These are phyloP conservation scores for Trypanosoma rangeli DNA, from an alignment of 208 protist genomes.

Conservation along the genomic window DNA sequence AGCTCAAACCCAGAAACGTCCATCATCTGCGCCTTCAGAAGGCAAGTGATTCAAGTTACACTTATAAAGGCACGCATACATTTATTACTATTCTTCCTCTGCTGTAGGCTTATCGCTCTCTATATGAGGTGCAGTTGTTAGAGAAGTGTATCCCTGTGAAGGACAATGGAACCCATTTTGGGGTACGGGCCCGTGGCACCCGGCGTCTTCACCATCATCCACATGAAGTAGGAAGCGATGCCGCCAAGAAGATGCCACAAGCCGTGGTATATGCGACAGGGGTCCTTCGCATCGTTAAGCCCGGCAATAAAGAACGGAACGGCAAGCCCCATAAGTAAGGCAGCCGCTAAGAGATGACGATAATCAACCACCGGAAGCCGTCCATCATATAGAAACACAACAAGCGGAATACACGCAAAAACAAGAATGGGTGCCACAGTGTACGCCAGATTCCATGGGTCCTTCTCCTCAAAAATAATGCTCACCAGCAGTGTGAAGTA, in stretches of 20 bases:
- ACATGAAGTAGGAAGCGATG: conserved; percentile 52
- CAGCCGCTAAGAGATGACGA: conserved; percentile 22
- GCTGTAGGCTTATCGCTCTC: background rate
- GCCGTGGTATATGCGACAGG: conserved; percentile 75
- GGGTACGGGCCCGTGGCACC: background rate
- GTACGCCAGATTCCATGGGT: conserved; percentile 70
- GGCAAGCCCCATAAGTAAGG: conserved; percentile 32
- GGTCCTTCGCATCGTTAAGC: conserved; percentile 56
- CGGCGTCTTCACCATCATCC: conserved; percentile 34
- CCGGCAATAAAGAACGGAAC: conserved; percentile 58
- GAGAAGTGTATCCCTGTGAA: conserved; percentile 14
- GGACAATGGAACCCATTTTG: background rate
- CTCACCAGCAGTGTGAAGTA: conserved; percentile 56
- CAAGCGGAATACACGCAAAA: conserved; percentile 52
- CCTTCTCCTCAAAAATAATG: conserved; percentile 56
- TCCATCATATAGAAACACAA: conserved; percentile 35
- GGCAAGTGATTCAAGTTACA: no score
- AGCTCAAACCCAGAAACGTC: no score
- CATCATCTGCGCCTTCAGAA: no score
- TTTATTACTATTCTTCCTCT: background rate
- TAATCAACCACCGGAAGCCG: conserved; percentile 23
- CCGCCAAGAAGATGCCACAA: conserved; percentile 73
- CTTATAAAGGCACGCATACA: no score
- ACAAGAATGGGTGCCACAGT: conserved; percentile 49
- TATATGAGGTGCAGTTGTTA: background rate